Base-by-base conservation (phyloP, 139 green algal genomes). In the Chlamydomonas eustigma region DNA sequence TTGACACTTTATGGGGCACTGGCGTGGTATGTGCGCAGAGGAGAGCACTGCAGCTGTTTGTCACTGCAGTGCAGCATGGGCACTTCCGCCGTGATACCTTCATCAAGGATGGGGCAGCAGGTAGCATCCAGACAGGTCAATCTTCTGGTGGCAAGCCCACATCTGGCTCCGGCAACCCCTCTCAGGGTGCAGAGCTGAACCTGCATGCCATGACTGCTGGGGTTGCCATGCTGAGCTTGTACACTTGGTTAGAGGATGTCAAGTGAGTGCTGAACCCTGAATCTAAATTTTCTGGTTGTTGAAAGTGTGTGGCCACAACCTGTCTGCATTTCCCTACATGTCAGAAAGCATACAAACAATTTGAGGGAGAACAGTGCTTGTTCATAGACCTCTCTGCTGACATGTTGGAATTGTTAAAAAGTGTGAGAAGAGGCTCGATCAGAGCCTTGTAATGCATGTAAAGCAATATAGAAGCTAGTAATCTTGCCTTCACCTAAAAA, bases 191-290 rank as follows among this genome's bases (percentile, higher is more conserved):
- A 3, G 88, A 94, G 81, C 81, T 96, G 30, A 93, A 93, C 80
- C 87, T 96, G 34, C 90, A 95, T 75, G 91, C 90, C 51, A 90
- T 93, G 81, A 95, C 91, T 5, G 91, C 91, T 1, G 91, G 91
- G 5, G 91, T 95, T 4, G 91, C 91, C 36, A 91, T 94, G 84
- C 85, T 96, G 1, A 89, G 82, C 82, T 76, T 96, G 37, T 91
- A 95, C 80, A 78, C 44, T 66, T 96, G 90, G 90, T 82, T 95
- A 63, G 8, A 87, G 6, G 82, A 86, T 3, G 68, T 94, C 6
- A 87, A 88, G 86, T 90, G 39, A 50, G 81, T 18, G n/a, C n/a
- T n/a, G n/a, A n/a, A n/a, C n/a, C n/a, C n/a, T n/a, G n/a, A n/a
- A n/a, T n/a, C n/a, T n/a, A n/a, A n/a, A n/a, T n/a, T n/a, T n/a